Percentiles rank a stretch among this genome's conserved stretches.
These are phyloP conservation scores for Torrubiella hemipterigena DNA, from an alignment of 2,329 filamentous ascomycete genomes.

Conservation along the genomic window DNA sequence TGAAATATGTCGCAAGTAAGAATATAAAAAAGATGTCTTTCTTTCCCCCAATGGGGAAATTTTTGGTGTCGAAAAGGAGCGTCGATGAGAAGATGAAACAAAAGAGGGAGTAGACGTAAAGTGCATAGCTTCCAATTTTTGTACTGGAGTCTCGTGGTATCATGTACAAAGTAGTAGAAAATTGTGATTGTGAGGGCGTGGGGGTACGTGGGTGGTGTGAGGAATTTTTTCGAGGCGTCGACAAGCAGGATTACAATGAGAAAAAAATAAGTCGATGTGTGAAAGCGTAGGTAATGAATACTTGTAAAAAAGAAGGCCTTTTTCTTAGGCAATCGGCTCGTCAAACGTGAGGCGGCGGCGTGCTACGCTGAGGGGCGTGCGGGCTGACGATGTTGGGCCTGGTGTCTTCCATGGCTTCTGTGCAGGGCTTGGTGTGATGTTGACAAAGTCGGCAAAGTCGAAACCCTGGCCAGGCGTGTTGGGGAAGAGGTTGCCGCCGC, in stretches of 20 bases:
- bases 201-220: no score
- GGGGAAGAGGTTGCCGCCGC: conserved; percentile 55
- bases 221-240: no score
- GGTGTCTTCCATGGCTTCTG: conserved; percentile 85
- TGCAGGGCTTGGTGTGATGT: conserved; percentile 90
- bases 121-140: no score
- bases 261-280: conserved; percentile 5
- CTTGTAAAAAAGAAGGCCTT: background rate
- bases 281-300: background rate
- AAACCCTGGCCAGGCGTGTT: conserved; percentile 74
- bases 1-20: no score
- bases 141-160: no score
- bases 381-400: conserved; percentile 34
- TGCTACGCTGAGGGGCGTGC: conserved; percentile 54
- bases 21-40: no score
- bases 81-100: no score
- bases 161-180: no score
- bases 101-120: no score
- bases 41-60: no score
- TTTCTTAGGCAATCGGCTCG: conserved; percentile 42
- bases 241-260: conserved; percentile 11
- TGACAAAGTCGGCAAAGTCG: conserved; percentile 94
- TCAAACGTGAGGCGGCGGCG: conserved; percentile 75
- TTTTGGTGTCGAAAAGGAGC: no score
- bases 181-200: no score